Conservation (phyloP, 202 grass and related monocot species). For the Zoysia matrella region DNA sequence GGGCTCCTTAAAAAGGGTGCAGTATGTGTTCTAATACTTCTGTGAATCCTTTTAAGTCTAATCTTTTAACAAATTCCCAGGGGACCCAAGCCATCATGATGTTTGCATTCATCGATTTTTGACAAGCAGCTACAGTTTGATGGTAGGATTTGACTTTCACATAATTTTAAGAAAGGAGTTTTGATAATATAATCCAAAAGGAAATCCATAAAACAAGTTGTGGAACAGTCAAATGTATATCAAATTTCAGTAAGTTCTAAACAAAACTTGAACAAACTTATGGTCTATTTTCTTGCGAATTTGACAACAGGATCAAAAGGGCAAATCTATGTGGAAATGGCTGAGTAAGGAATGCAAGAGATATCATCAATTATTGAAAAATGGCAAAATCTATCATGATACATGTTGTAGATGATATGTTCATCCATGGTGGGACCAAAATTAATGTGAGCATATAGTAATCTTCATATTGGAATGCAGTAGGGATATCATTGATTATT, state of each 20-base stretch:
- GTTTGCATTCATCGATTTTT: too few species aligned
- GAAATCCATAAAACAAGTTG: background rate
- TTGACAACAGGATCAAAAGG: background rate
- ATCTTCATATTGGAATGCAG: background rate
- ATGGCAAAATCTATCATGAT: background rate
- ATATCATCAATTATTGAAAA: background rate
- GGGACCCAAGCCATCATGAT: too few species aligned
- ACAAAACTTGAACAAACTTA: too few species aligned
- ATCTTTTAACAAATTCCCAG: too few species aligned
- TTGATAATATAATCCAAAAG: background rate
- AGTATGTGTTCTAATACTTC: too few species aligned
- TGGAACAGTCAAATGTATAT: background rate
- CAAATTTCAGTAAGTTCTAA: too few species aligned
- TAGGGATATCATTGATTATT: background rate
- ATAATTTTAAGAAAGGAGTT: background rate
- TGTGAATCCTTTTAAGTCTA: too few species aligned
- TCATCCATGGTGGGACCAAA: background rate
- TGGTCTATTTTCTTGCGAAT: background rate
- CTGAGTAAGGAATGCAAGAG: background rate
- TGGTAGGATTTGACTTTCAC: background rate
- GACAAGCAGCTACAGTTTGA: too few species aligned
- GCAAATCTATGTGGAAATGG: background rate
- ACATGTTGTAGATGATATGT: background rate
- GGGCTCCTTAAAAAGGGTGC: too few species aligned
- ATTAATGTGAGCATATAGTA: slow-evolving; percentile 22